Base-by-base conservation (phyloP, 352 stramenopile genomes). In the Peronosclerospora sorghi region DNA sequence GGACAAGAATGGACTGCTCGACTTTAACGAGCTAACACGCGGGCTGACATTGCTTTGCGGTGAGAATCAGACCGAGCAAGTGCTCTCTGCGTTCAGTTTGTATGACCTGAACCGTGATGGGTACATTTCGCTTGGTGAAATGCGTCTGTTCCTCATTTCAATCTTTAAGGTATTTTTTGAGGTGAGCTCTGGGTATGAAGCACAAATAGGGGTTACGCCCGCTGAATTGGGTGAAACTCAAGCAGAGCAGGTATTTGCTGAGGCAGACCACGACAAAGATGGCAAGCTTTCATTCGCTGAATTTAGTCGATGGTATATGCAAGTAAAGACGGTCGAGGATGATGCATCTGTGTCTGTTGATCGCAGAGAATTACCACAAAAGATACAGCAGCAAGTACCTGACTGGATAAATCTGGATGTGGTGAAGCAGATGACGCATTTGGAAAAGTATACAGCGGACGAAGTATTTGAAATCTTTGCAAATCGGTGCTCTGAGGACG, bases 91-190 rank as follows among this genome's bases (percentile, higher is more conserved):
- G 2, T 95, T 95, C 35, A 79, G 73, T 19, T 53, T 95, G 19
- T 94, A 93, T 51, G 83, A 94, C 45, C 61, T 90, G 21, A 92
- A 95, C 53, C 69, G 83, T 27, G 81, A 94, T 42, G 84, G 81
- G 8, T 82, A 62, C 35, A 94, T 95, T 35, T 89, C 75, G 13
- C 48, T 95, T 7, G 66, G 67, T 5, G 83, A 94, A 48, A 93
- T 93, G 78, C 64, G 70, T 6, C 36, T 88, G 18, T 94, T 89
- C 41, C 51, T 95, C 26, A 87, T 67, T 18, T 83, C 74, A 1
- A 71, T 95, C 0, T 94, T 94, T 47, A 87, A 88, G 37, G 76
- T 94, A 13, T 60, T 95, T 5, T 93, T 86, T 38, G 77, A 92
- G 49, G 68, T 85, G 23, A 83, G 87, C 29, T 73, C 73, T 7